phyloP scores from a whole-genome alignment of 805 yeast genomes.

The Myxozyma sirexii region DNA sequence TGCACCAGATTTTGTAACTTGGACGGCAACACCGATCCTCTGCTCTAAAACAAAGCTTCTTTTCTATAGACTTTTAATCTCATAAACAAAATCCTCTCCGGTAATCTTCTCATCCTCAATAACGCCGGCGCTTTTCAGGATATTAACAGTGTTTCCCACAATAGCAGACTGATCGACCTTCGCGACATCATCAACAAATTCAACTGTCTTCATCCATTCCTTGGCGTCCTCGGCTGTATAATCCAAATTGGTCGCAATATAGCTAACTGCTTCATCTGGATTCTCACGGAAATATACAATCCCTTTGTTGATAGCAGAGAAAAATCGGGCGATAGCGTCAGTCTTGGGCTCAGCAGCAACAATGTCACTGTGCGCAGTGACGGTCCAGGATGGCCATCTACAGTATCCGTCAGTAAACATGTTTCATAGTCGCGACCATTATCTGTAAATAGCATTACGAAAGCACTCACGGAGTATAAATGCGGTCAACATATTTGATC shows the following conservation, averaged over 20 bases:
- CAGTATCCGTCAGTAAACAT: not conserved
- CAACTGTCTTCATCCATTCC: constrained; percentile 80
- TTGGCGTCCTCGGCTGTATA: constrained; percentile 75
- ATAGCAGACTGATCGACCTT: constrained; percentile 55
- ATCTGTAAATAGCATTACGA: no score
- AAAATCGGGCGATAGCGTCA: constrained; percentile 46
- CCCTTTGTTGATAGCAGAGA: constrained; percentile 65
- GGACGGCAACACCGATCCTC: no score
- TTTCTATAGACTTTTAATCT: not conserved
- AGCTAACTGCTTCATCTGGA: constrained; percentile 64
- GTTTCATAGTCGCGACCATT: no score
- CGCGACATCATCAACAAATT: constrained; percentile 55
- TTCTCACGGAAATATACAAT: constrained; percentile 63
- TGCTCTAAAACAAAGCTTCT: not conserved
- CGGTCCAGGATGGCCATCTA: constrained; percentile 90
- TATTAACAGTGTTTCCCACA: constrained; percentile 56
- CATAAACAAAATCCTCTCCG: constrained; percentile 10
- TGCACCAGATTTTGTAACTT: no score
- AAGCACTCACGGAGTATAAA: constrained; percentile 68
- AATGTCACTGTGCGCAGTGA: constrained; percentile 55
- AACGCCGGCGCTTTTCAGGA: constrained; percentile 68
- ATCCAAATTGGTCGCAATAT: constrained; percentile 69
- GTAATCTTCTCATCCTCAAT: constrained; percentile 14
- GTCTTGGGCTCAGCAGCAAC: constrained; percentile 38
- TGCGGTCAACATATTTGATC: constrained; percentile 80